Evolutionary conservation across 352 stramenopile genomes (phyloP).

Genomic region (Phytophthora boehmeriae): DNA sequence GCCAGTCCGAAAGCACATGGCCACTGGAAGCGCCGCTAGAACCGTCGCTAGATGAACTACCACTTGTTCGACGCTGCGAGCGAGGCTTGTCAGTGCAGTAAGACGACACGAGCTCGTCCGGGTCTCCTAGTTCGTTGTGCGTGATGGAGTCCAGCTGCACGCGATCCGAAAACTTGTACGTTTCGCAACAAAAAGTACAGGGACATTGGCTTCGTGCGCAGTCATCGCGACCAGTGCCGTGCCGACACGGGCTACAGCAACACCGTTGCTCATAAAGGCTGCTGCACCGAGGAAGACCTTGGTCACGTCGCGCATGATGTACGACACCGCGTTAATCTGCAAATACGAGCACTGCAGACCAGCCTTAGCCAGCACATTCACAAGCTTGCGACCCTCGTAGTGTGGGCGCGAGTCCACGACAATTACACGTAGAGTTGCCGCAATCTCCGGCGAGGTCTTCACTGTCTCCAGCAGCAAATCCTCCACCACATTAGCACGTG

Average conservation of each 20-base stretch:
- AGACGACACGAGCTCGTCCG: slow-evolving; percentile 83
- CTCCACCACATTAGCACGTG: slow-evolving; percentile 92
- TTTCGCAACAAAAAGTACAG: slow-evolving; percentile 98
- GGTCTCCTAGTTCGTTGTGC: slow-evolving; percentile 97
- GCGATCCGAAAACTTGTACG: slow-evolving; percentile 97
- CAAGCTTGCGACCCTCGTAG: slow-evolving; percentile 85
- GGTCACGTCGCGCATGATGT: slow-evolving; percentile 96
- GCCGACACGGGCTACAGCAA: slow-evolving; percentile 90
- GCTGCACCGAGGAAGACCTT: slow-evolving; percentile 96
- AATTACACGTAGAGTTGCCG: slow-evolving; percentile 87
- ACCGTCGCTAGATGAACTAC: slow-evolving; percentile 3
- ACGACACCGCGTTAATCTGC: slow-evolving; percentile 94
- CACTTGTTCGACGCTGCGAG: slow-evolving; percentile 24
- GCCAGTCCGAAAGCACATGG: slow-evolving; percentile 87
- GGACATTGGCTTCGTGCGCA: slow-evolving; percentile 92
- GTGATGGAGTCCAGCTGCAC: slow-evolving; percentile 98
- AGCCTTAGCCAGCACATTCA: slow-evolving; percentile 65
- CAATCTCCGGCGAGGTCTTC: slow-evolving; percentile 34
- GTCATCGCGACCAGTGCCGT: slow-evolving; percentile 94
- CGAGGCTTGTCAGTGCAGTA: slow-evolving; percentile 62
- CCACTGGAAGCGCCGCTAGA: slow-evolving; percentile 14
- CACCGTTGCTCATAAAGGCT: slow-evolving; percentile 96
- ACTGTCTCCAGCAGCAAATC: slow-evolving; percentile 73
- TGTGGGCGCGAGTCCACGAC: slow-evolving; percentile 93
- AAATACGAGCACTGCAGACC: slow-evolving; percentile 93